These are phyloP conservation scores for Microdochium paspali DNA, from an alignment of 2,329 filamentous ascomycete genomes.

Conservation along the genomic window DNA sequence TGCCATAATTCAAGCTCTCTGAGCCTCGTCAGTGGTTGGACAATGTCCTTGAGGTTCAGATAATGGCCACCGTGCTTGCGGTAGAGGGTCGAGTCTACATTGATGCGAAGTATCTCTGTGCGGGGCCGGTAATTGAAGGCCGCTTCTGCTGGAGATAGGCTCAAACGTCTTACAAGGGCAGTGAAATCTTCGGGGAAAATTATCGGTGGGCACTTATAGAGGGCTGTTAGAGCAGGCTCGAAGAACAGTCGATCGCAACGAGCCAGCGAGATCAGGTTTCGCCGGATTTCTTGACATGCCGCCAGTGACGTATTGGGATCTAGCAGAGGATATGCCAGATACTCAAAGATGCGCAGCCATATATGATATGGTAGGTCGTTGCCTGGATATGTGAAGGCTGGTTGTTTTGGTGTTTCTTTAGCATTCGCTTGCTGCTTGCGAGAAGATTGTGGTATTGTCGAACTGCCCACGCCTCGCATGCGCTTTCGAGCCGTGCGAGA, in stretches of 20 bases:
- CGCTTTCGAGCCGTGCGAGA: not conserved
- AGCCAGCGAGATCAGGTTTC: constrained; percentile 49
- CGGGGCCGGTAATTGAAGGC: constrained; percentile 60
- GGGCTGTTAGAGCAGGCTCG: constrained; percentile 62
- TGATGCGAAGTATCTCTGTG: constrained; percentile 59
- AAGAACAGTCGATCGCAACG: constrained; percentile 54
- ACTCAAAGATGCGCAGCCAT: constrained; percentile 60
- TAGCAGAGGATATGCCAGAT: constrained; percentile 51
- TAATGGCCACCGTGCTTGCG: constrained; percentile 11
- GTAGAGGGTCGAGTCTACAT: constrained; percentile 39
- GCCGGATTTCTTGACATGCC: constrained; percentile 28
- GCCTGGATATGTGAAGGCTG: constrained; percentile 46
- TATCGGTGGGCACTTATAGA: constrained; percentile 63
- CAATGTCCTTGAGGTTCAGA: constrained; percentile 46
- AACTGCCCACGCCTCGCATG: not conserved
- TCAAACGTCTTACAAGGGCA: constrained; percentile 38
- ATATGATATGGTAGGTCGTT: constrained; percentile 53
- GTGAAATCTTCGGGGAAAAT: constrained; percentile 35
- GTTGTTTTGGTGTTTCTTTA: constrained; percentile 1
- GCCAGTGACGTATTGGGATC: constrained; percentile 28
- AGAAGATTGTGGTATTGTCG: not conserved
- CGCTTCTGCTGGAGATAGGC: constrained; percentile 31
- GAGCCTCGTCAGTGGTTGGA: constrained; percentile 57
- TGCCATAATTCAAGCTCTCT: constrained; percentile 65
- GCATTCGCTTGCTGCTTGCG: not conserved